Conservation (phyloP, 179 eudicot species). For the Drosera spatulata region DNA sequence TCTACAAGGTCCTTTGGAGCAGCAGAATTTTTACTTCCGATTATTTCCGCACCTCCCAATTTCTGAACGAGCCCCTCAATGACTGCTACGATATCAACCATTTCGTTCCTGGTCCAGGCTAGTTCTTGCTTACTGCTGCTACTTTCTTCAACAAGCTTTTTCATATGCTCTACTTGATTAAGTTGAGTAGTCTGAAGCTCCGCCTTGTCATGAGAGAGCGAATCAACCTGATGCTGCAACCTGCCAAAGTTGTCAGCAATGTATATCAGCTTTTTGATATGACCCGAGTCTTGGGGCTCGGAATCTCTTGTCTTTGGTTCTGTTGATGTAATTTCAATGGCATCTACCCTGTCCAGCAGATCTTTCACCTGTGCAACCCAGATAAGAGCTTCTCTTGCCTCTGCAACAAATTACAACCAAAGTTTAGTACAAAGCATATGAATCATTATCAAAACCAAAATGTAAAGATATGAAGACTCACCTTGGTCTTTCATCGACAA, state of each 20-base stretch:
- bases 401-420: conserved; percentile 39
- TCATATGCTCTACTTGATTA: conserved; percentile 48
- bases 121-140: conserved; percentile 20
- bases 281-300: conserved; percentile 34
- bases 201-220: conserved; percentile 48
- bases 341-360: conserved; percentile 46
- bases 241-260: conserved; percentile 38
- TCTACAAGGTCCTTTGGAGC: conserved; percentile 31
- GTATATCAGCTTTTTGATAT: conserved; percentile 51
- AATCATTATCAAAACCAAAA: not conserved
- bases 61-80: conserved; percentile 41
- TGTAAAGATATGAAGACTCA: conserved; percentile 7
- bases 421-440: conserved; percentile 9
- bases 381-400: conserved; percentile 29
- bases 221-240: conserved; percentile 32
- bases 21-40: conserved; percentile 28
- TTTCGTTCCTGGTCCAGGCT: conserved; percentile 33
- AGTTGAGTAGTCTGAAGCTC: conserved; percentile 48
- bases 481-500: conserved; percentile 39
- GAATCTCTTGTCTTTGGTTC: conserved; percentile 22
- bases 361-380: conserved; percentile 43
- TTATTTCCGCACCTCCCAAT: conserved; percentile 39
- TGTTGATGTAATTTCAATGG: conserved; percentile 31
- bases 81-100: conserved; percentile 42
- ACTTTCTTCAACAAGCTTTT: conserved; percentile 33